Evolutionary conservation across 345 rosid genomes (phyloP).

Genomic region (Eucalyptus curtisii): DNA sequence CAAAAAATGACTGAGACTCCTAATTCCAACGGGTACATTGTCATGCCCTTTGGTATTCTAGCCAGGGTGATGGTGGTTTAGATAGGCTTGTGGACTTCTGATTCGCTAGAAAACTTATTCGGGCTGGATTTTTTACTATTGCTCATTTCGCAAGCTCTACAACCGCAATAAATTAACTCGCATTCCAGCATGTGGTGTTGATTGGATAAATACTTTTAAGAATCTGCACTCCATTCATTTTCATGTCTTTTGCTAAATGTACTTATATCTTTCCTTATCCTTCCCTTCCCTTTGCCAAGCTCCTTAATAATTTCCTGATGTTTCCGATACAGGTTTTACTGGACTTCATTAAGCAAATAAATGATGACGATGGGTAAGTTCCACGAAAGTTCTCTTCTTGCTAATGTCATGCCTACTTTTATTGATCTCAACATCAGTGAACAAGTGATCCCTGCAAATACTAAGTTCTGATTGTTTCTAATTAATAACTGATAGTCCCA

Average conservation of each 20-base stretch:
- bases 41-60: background rate
- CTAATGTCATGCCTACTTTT: background rate
- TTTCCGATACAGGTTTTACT: constrained; percentile 55
- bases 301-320: background rate
- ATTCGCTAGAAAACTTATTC: background rate
- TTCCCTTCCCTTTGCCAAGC: background rate
- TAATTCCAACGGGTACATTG: background rate
- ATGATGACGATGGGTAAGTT: constrained; percentile 93
- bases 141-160: background rate
- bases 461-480: background rate
- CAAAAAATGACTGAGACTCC: background rate
- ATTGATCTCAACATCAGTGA: background rate
- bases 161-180: background rate
- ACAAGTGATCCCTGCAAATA: background rate
- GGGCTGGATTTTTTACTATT: background rate
- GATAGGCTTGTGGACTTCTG: background rate
- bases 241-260: background rate
- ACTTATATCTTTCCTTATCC: background rate
- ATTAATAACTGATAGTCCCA: constrained; percentile 45
- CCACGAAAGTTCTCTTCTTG: background rate
- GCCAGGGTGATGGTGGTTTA: background rate
- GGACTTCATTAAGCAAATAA: constrained; percentile 85
- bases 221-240: background rate
- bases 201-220: background rate
- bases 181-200: background rate